A percentile compares a stretch with the other conserved stretches of the same genome.
Evolutionary conservation across 345 rosid genomes (phyloP).

Genomic region (Draba incana): DNA sequence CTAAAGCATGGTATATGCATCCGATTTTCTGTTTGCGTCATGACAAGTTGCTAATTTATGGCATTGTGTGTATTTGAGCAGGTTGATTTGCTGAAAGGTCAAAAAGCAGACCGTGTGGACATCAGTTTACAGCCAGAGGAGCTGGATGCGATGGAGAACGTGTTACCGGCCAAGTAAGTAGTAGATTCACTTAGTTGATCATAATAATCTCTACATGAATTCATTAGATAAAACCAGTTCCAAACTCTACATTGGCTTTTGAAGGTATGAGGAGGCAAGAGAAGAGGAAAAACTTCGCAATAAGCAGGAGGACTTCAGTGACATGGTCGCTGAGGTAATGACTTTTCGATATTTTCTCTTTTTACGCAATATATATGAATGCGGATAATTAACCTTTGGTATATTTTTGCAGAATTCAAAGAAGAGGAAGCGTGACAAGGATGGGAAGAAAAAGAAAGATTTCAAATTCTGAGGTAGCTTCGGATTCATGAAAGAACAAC

Average conservation of each 20-base stretch:
- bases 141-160: constrained; percentile 85
- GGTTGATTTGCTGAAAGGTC: constrained; percentile 97
- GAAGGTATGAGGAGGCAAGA: constrained; percentile 96
- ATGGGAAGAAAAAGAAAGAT: too few relatives aligned
- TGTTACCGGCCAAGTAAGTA: constrained; percentile 91
- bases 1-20: background rate
- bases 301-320: constrained; percentile 95
- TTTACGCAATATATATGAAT: background rate
- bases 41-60: background rate
- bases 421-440: too few relatives aligned
- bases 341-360: background rate
- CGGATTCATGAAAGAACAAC: background rate
- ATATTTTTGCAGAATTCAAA: background rate
- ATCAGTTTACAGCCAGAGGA: constrained; percentile 93
- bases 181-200: background rate
- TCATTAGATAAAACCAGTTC: constrained; percentile 7
- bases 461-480: constrained; percentile 14
- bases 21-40: background rate
- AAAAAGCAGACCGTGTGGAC: constrained; percentile 89
- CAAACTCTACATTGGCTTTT: constrained; percentile 1
- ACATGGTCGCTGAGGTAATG: constrained; percentile 97
- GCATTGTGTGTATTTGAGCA: constrained; percentile 23
- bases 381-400: background rate
- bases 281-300: constrained; percentile 93
- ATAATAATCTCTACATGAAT: background rate